Conservation (phyloP, 306 rosid species). For the Medicago lupulina region DNA sequence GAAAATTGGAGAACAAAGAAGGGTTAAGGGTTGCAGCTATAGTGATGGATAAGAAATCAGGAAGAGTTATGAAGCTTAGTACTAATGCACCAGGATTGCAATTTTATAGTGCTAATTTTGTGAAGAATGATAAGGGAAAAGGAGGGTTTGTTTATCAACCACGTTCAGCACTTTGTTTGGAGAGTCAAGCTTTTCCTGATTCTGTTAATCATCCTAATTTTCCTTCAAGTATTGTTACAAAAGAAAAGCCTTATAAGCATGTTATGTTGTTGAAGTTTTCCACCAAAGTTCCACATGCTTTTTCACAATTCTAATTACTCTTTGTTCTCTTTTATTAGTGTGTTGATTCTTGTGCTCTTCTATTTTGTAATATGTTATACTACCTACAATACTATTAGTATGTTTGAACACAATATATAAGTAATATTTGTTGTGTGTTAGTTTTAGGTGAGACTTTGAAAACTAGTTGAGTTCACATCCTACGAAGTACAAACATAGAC, state of each 20-base stretch:
- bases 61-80: conserved; percentile 60
- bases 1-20: neutral
- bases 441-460: neutral
- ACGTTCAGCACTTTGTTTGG: conserved; percentile 64
- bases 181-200: conserved; percentile 78
- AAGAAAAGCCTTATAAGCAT: conserved; percentile 63
- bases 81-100: conserved; percentile 74
- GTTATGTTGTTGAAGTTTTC: conserved; percentile 63
- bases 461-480: neutral
- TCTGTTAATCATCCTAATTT: conserved; percentile 76
- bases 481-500: too few species aligned
- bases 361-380: neutral
- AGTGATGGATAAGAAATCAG: conserved; percentile 61
- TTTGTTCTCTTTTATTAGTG: neutral
- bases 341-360: neutral
- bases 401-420: neutral
- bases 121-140: conserved; percentile 68
- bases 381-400: neutral
- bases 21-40: conserved; percentile 49
- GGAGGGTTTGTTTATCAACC: conserved; percentile 61
- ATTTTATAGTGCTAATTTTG: conserved; percentile 58
- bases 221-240: conserved; percentile 76
- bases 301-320: conserved; percentile 11
- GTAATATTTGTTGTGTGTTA: too few species aligned
- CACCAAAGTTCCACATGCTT: conserved; percentile 39